phyloP scores from a whole-genome alignment of 1,139 yeast species.

The Pichia sp. region DNA sequence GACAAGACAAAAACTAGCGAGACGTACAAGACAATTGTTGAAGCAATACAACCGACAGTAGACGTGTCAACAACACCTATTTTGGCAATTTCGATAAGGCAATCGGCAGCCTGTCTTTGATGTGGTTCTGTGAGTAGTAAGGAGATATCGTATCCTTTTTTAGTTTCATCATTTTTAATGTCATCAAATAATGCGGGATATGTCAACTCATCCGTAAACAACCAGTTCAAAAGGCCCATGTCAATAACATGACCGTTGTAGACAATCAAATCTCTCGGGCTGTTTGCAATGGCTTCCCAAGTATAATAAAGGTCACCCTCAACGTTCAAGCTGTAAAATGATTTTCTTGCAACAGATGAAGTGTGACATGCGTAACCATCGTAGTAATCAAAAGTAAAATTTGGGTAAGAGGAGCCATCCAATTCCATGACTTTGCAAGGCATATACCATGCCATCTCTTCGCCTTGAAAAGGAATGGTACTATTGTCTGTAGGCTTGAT shows the following conservation, averaged over 20 bases:
- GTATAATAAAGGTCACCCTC: slow-evolving; percentile 80
- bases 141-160: slow-evolving; percentile 79
- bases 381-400: slow-evolving; percentile 53
- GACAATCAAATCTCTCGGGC: slow-evolving; percentile 75
- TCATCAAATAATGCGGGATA: slow-evolving; percentile 71
- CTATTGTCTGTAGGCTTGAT: slow-evolving; percentile 71
- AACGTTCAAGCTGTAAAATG: slow-evolving; percentile 57
- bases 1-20: slow-evolving; percentile 82
- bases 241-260: slow-evolving; percentile 87
- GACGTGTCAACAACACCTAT: slow-evolving; percentile 89
- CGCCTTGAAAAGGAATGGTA: slow-evolving; percentile 63
- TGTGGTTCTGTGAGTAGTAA: slow-evolving; percentile 63
- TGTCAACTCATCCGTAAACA: slow-evolving; percentile 60
- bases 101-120: slow-evolving; percentile 71
- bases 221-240: slow-evolving; percentile 70
- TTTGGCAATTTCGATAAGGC: slow-evolving; percentile 81
- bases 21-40: slow-evolving; percentile 71
- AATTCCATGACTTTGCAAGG: slow-evolving; percentile 74
- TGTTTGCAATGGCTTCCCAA: slow-evolving; percentile 78
- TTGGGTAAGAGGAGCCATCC: slow-evolving; percentile 67
- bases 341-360: slow-evolving; percentile 58
- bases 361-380: slow-evolving; percentile 95
- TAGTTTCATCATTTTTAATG: slow-evolving; percentile 49
- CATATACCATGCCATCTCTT: slow-evolving; percentile 90
- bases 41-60: slow-evolving; percentile 94